Base-by-base conservation (phyloP, 768 basidiomycete genomes). In the Boletus reticulatus region DNA sequence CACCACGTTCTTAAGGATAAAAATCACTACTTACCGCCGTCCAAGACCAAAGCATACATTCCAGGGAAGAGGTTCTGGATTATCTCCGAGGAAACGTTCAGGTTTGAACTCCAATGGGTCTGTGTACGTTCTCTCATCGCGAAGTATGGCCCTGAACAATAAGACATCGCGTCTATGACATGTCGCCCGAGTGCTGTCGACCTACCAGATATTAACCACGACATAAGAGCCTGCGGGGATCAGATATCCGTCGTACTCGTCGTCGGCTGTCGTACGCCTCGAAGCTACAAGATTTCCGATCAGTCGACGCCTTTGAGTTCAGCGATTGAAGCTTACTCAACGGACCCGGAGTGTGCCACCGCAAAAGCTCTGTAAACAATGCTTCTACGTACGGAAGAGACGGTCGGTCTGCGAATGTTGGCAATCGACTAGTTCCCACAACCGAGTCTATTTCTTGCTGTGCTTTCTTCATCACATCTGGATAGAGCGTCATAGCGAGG, bases 401-500 rank as follows among this genome's bases (percentile, higher is more conserved):
- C 0, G 46, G 42, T 8, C 64, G 60, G 49, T 72, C 68, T 4
- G 60, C 48, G 19, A 67, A 68, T 1, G 61, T 64, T 8, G 70
- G 68, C 22, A 68, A 41, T 43, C 48, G 51, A 6, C 56, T 48
- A 4, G 39, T 34, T 11, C 72, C 72, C 12, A 73, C 60, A 0
- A 73, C 59, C 0, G 48, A 17, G 31, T 69, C 68, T 11, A 73
- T 48, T 43, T 72, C 70, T 37, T 54, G 52, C 45, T 67, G 70
- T 0, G 62, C 70, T 39, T 58, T 70, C 44, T 56, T 57, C 59
- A 67, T 58, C n/a, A 66, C 62, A 1, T 39, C 51, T 3, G 72
- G 71, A 44, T 63, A 58, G 43, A 68, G 62, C 19, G 61, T 58
- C 71, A 71, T 72, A 3, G 66, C 71, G 17, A 70, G 66, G 20